Evolutionary conservation across 345 rosid species (phyloP).

Genomic region (Brassica carinata): DNA sequence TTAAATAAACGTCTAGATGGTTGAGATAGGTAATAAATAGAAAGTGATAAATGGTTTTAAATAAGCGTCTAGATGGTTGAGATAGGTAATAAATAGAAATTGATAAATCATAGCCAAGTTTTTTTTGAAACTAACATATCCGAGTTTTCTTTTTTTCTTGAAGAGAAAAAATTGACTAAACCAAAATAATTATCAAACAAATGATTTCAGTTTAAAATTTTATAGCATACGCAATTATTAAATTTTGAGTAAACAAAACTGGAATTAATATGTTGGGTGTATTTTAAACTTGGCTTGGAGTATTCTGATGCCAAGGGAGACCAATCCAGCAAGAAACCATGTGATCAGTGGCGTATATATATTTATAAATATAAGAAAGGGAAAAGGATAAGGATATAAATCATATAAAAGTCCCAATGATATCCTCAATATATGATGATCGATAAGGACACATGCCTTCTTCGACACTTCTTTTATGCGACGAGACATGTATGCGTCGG

Average conservation of each 20-base stretch:
- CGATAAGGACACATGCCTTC: slow-evolving; percentile 38
- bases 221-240: background rate
- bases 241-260: background rate
- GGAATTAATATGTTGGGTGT: background rate
- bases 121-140: too few relatives aligned
- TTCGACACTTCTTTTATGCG: slow-evolving; percentile 32
- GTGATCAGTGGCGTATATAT: slow-evolving; percentile 35
- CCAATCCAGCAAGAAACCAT: slow-evolving; percentile 45
- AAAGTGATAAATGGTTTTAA: too few relatives aligned
- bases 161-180: too few relatives aligned
- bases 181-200: background rate
- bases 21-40: too few relatives aligned
- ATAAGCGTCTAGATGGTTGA: too few relatives aligned
- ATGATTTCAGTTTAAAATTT: background rate
- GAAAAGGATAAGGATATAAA: slow-evolving; percentile 26
- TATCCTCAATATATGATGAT: slow-evolving; percentile 30
- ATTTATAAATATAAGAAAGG: slow-evolving; percentile 2
- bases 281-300: slow-evolving; percentile 7
- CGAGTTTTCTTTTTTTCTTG: too few relatives aligned
- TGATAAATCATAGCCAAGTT: too few relatives aligned
- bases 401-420: slow-evolving; percentile 16
- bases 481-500: slow-evolving; percentile 35
- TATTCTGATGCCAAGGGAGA: slow-evolving; percentile 30
- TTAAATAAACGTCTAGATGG: too few relatives aligned
- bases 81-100: too few relatives aligned